Evolutionary conservation across 2,329 filamentous ascomycete genomes (phyloP).

Genomic region (Nothopassalora personata): DNA sequence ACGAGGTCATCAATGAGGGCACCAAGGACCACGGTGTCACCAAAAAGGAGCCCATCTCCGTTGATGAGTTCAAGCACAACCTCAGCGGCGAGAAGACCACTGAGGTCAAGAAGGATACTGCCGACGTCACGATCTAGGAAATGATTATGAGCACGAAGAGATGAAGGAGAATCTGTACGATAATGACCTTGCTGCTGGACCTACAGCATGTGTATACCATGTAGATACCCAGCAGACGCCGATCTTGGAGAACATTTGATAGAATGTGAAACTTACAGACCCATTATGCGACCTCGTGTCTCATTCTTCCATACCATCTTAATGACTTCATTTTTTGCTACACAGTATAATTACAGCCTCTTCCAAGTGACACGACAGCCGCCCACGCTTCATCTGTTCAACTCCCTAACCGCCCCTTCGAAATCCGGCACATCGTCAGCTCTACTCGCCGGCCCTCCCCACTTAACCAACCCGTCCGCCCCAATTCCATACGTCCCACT

Average conservation of each 20-base stretch:
- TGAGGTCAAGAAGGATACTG: background rate
- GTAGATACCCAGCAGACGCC: background rate
- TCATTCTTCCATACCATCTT: background rate
- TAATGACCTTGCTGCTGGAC: conserved; percentile 2
- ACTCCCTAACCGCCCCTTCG: conserved; percentile 37
- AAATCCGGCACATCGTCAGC: conserved; percentile 54
- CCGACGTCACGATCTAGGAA: background rate
- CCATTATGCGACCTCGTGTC: background rate
- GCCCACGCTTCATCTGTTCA: background rate
- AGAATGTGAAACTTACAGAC: background rate
- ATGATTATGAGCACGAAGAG: background rate
- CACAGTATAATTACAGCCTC: no score
- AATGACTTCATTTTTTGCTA: no score
- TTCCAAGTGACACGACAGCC: background rate
- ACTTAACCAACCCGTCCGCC: conserved; percentile 48
- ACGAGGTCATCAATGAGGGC: conserved; percentile 22
- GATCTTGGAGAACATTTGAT: background rate
- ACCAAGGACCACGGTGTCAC: conserved; percentile 24
- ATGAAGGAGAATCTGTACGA: background rate
- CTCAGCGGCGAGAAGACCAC: background rate
- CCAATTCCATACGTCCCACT: conserved; percentile 61
- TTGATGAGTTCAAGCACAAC: conserved; percentile 23
- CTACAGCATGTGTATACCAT: background rate
- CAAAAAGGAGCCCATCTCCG: conserved; percentile 17
- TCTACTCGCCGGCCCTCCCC: conserved; percentile 45